Evolutionary conservation across 2,329 filamentous ascomycete genomes (phyloP).

Genomic region (Cytospora chrysosperma): DNA sequence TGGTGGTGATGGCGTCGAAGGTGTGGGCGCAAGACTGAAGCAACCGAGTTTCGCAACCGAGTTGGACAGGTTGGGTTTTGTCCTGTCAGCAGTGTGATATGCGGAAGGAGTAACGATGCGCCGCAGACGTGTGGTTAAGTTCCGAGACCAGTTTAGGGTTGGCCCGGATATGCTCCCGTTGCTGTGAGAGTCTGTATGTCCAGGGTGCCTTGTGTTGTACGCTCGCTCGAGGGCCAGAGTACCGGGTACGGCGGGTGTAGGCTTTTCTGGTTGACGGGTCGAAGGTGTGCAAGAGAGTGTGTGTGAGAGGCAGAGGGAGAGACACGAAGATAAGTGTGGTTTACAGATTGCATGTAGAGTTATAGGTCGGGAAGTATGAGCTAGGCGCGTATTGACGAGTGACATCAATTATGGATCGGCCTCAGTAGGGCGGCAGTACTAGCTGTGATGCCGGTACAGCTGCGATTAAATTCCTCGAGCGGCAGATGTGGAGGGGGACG

Average conservation of each 20-base stretch:
- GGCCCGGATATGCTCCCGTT: neutral
- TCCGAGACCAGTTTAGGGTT: neutral
- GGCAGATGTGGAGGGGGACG: constrained; percentile 2
- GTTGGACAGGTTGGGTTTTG: neutral
- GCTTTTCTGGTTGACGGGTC: neutral
- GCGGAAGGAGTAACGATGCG: neutral
- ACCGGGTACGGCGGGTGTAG: neutral
- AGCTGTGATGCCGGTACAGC: neutral
- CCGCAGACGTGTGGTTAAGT: neutral
- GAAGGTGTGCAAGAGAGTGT: neutral
- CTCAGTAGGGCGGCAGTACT: constrained; percentile 5
- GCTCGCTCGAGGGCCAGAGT: neutral
- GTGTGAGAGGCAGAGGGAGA: neutral
- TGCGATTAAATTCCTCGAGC: constrained; percentile 1
- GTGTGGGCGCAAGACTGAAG: neutral
- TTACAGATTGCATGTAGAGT: constrained; percentile 8
- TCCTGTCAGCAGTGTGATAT: neutral
- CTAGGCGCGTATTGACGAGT: constrained; percentile 17
- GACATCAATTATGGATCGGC: constrained; percentile 14
- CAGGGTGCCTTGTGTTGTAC: neutral
- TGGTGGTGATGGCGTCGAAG: neutral
- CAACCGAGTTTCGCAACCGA: neutral
- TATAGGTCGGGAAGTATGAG: constrained; percentile 22
- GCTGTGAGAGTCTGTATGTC: neutral
- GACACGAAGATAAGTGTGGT: constrained; percentile 2